phyloP scores from a whole-genome alignment of 768 basidiomycete species.

The Filobasidium floriforme region DNA sequence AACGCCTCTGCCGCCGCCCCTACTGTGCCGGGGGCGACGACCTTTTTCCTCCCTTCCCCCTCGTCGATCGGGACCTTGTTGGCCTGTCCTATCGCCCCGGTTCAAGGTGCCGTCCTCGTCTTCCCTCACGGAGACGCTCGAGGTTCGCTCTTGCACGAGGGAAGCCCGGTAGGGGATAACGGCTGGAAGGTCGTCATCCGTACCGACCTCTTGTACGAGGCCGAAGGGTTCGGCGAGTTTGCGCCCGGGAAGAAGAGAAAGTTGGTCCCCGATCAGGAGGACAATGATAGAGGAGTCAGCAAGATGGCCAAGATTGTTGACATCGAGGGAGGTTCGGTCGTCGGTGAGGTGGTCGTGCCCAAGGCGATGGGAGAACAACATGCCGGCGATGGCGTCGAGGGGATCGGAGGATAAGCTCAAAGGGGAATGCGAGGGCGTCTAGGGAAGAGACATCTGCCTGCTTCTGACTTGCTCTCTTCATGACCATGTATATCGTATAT shows the following conservation, averaged over 20 bases:
- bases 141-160: conserved; percentile 44
- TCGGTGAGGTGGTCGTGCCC: conserved; percentile 17
- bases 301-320: conserved; percentile 18
- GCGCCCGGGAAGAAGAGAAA: conserved; percentile 24
- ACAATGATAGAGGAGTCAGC: conserved; percentile 9
- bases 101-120: conserved; percentile 51
- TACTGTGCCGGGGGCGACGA: conserved; percentile 49
- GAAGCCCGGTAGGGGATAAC: conserved; percentile 39
- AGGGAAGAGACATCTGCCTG: too few relatives aligned
- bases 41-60: conserved; percentile 53
- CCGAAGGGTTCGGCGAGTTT: conserved; percentile 41
- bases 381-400: conserved; percentile 19
- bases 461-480: too few relatives aligned
- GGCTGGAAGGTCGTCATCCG: conserved; percentile 45
- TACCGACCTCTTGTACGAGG: conserved; percentile 44
- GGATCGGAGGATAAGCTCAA: conserved; percentile 13
- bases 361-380: conserved; percentile 17
- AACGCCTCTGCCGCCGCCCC: conserved; percentile 26
- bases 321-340: background rate
- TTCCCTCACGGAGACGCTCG: conserved; percentile 48
- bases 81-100: conserved; percentile 51
- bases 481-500: too few relatives aligned
- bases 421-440: too few relatives aligned
- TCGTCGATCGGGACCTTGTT: conserved; percentile 48
- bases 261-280: conserved; percentile 9